A percentile compares a stretch with the other conserved stretches of the same genome.
Evolutionary conservation across 2,329 filamentous ascomycete genomes (phyloP).

Genomic region (Triangularia setosa): DNA sequence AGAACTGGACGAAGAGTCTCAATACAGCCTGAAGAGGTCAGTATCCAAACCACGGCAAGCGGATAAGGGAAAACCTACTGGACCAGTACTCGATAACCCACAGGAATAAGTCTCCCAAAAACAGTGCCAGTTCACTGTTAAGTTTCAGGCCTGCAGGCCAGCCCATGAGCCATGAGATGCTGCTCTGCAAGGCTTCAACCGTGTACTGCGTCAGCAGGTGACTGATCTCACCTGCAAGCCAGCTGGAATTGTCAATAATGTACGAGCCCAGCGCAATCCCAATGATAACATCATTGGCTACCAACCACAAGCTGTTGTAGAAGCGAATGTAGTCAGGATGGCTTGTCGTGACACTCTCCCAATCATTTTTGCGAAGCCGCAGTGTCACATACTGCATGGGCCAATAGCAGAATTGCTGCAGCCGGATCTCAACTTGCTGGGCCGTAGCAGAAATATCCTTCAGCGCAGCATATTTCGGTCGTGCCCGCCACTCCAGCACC

Average conservation of each 20-base stretch:
- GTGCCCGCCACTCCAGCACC: slow-evolving; percentile 78
- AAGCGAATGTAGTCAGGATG: slow-evolving; percentile 98
- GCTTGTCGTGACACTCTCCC: slow-evolving; percentile 91
- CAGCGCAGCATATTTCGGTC: slow-evolving; percentile 74
- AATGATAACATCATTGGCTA: slow-evolving; percentile 97
- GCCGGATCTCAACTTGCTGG: slow-evolving; percentile 92
- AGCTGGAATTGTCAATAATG: slow-evolving; percentile 88
- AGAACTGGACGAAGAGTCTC: slow-evolving; percentile 71
- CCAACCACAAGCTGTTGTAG: slow-evolving; percentile 97
- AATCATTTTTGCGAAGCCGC: slow-evolving; percentile 83
- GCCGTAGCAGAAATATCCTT: slow-evolving; percentile 96
- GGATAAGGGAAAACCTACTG: slow-evolving; percentile 44
- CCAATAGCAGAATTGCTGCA: slow-evolving; percentile 99
- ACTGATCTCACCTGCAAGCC: slow-evolving; percentile 78
- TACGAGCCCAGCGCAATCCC: slow-evolving; percentile 95
- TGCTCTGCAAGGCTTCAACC: slow-evolving; percentile 79
- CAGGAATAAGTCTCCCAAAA: slow-evolving; percentile 89
- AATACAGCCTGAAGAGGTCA: slow-evolving; percentile 59
- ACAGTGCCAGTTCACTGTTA: slow-evolving; percentile 88
- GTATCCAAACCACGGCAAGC: slow-evolving; percentile 20
- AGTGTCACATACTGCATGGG: slow-evolving; percentile 93
- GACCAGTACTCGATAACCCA: slow-evolving; percentile 99
- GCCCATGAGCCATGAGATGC: slow-evolving; percentile 93
- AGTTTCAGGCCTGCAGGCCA: slow-evolving; percentile 94
- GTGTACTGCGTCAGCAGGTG: slow-evolving; percentile 75